Percentiles rank a stretch among this genome's conserved stretches.
Conservation (phyloP, 2,329 filamentous ascomycete species). For the Trichoderma afroharzianum region DNA sequence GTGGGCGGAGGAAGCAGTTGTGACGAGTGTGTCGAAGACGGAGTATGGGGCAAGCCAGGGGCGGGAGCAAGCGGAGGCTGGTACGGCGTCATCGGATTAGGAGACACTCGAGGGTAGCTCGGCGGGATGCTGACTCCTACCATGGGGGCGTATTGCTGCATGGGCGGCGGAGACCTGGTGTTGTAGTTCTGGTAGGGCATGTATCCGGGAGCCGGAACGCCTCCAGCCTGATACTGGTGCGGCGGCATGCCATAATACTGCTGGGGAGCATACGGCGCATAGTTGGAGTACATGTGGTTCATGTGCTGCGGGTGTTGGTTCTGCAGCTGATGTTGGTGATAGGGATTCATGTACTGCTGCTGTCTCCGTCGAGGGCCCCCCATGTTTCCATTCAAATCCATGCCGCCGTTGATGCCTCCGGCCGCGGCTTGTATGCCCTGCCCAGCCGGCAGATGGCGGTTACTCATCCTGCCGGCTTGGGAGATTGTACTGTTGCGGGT, state of each 20-base stretch:
- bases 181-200: conserved; percentile 49
- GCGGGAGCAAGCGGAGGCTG: conserved; percentile 48
- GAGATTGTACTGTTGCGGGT: conserved; percentile 35
- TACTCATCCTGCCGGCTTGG: conserved; percentile 74
- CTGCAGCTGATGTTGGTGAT: conserved; percentile 26
- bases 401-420: conserved; percentile 32
- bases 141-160: conserved; percentile 54
- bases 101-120: conserved; percentile 50
- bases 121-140: conserved; percentile 43
- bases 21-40: conserved; percentile 51
- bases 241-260: conserved; percentile 54
- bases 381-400: conserved; percentile 24
- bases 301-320: conserved; percentile 22
- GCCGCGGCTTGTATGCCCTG: conserved; percentile 54
- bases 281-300: conserved; percentile 46
- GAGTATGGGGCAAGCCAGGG: conserved; percentile 46
- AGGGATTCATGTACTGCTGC: conserved; percentile 38
- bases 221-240: conserved; percentile 52
- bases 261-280: conserved; percentile 47
- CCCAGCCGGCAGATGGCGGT: conserved; percentile 73
- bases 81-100: conserved; percentile 55
- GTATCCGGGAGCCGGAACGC: conserved; percentile 45
- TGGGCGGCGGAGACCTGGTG: conserved; percentile 46
- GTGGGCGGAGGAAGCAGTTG: conserved; percentile 42
- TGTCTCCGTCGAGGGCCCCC: conserved; percentile 37